Conservation (phyloP, 2,329 filamentous ascomycete species). For the Ascochyta clinopodiicola region DNA sequence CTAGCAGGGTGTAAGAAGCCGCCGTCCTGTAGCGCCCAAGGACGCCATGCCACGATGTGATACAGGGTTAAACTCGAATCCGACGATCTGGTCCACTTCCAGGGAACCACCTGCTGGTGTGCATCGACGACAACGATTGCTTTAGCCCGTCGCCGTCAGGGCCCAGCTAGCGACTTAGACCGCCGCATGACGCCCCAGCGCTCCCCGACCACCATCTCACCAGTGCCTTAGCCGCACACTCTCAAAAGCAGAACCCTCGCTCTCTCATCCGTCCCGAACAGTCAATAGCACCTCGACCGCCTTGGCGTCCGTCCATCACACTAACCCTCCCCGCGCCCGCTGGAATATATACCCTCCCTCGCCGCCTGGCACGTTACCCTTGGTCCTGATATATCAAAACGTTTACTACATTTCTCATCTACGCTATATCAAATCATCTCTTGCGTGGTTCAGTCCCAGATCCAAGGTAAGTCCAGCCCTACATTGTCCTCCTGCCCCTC, state of each 20-base stretch:
- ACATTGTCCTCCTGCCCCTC: background rate
- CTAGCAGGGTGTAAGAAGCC: constrained; percentile 8
- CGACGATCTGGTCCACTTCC: constrained; percentile 49
- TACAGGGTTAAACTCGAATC: constrained; percentile 48
- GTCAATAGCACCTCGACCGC: constrained; percentile 42
- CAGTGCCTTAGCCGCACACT: constrained; percentile 44
- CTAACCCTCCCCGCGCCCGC: constrained; percentile 36
- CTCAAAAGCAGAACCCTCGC: constrained; percentile 47
- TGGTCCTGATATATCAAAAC: constrained; percentile 28
- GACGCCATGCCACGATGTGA: constrained; percentile 50
- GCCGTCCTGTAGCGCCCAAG: constrained; percentile 29
- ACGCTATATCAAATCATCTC: constrained; percentile 8
- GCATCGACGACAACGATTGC: constrained; percentile 40
- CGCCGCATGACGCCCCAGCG: constrained; percentile 47
- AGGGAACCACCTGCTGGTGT: constrained; percentile 37
- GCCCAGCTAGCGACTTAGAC: constrained; percentile 39
- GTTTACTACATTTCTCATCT: constrained; percentile 21
- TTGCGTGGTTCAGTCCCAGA: constrained; percentile 9
- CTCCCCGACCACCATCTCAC: constrained; percentile 41
- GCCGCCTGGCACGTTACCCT: constrained; percentile 38
- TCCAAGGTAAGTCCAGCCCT: constrained; percentile 8
- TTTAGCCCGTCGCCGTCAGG: constrained; percentile 44
- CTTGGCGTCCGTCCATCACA: constrained; percentile 38
- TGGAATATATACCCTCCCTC: constrained; percentile 44
- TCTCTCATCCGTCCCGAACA: constrained; percentile 42